phyloP scores from a whole-genome alignment of 352 stramenopile genomes.

The Stramenopiles sp. region DNA sequence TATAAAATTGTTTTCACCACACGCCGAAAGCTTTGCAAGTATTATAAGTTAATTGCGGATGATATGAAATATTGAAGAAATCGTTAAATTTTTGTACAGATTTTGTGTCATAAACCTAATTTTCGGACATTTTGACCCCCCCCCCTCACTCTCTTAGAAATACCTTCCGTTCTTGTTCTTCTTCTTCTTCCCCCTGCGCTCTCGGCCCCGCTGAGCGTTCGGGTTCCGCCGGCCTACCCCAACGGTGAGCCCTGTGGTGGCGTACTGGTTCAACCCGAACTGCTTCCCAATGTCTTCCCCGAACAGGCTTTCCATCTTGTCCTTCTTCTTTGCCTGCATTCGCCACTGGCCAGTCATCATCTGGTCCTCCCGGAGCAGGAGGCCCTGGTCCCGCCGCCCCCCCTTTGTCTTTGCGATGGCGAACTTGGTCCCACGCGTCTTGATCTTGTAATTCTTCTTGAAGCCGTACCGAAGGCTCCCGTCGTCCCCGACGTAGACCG shows the following conservation, averaged over 20 bases:
- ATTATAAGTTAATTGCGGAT: no score
- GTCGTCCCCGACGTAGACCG: constrained; percentile 72
- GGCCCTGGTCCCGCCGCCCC: constrained; percentile 49
- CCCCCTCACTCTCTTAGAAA: no score
- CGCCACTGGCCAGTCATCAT: constrained; percentile 84
- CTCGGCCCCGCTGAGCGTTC: constrained; percentile 80
- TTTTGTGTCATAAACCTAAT: no score
- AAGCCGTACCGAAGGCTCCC: constrained; percentile 28
- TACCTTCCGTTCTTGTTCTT: constrained; percentile 44
- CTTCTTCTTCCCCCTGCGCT: constrained; percentile 92
- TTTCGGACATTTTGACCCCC: no score
- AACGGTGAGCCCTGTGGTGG: constrained; percentile 61
- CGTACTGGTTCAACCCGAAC: constrained; percentile 69
- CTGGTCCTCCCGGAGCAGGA: constrained; percentile 91
- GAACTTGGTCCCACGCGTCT: constrained; percentile 86
- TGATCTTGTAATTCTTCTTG: constrained; percentile 39
- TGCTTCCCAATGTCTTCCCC: constrained; percentile 71
- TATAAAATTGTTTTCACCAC: no score
- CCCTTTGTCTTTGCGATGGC: constrained; percentile 84
- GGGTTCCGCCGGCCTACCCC: constrained; percentile 85
- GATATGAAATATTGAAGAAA: no score
- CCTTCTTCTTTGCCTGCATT: constrained; percentile 45
- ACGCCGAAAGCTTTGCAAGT: no score
- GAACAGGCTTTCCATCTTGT: constrained; percentile 51
- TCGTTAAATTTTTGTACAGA: no score